Evolutionary conservation across 2,329 filamentous ascomycete genomes (phyloP).

Genomic region (Scedosporium dehoogii): DNA sequence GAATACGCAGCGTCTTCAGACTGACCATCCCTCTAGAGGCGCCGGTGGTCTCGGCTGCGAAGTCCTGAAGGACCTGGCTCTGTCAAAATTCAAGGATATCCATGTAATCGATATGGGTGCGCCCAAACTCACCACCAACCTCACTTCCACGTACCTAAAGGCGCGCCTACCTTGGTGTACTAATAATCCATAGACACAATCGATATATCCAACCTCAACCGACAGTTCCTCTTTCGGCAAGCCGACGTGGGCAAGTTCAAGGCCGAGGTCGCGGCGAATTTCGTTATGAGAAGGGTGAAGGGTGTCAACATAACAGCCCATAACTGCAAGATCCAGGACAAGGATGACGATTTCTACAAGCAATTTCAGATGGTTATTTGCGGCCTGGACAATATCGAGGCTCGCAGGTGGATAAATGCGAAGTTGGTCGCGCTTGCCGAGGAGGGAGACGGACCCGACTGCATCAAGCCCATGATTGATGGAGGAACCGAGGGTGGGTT

Average conservation of each 20-base stretch:
- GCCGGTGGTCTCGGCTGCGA: slow-evolving; percentile 93
- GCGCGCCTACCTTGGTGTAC: too few relatives aligned
- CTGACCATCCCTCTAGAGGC: slow-evolving; percentile 47
- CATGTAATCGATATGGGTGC: slow-evolving; percentile 97
- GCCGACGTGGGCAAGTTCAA: slow-evolving; percentile 88
- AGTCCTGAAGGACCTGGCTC: slow-evolving; percentile 88
- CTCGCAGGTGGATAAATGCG: slow-evolving; percentile 96
- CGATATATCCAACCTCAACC: slow-evolving; percentile 95
- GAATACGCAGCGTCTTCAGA: neutral
- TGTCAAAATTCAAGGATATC: slow-evolving; percentile 93
- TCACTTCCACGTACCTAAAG: neutral
- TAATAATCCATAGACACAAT: slow-evolving; percentile 63
- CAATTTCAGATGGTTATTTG: slow-evolving; percentile 92
- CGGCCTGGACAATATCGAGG: slow-evolving; percentile 93
- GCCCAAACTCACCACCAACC: slow-evolving; percentile 13
- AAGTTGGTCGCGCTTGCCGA: slow-evolving; percentile 88
- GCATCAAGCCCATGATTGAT: slow-evolving; percentile 87
- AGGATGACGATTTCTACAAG: slow-evolving; percentile 93
- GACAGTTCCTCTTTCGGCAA: slow-evolving; percentile 91
- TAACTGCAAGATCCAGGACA: slow-evolving; percentile 93
- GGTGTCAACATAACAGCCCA: slow-evolving; percentile 90
- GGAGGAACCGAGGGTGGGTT: slow-evolving; percentile 76
- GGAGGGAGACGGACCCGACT: slow-evolving; percentile 62
- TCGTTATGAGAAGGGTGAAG: slow-evolving; percentile 81
- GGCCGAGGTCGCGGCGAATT: slow-evolving; percentile 82